Evolutionary conservation across 1,284 basidiomycete species (phyloP).

Genomic region (Apiotrichum porosum): DNA sequence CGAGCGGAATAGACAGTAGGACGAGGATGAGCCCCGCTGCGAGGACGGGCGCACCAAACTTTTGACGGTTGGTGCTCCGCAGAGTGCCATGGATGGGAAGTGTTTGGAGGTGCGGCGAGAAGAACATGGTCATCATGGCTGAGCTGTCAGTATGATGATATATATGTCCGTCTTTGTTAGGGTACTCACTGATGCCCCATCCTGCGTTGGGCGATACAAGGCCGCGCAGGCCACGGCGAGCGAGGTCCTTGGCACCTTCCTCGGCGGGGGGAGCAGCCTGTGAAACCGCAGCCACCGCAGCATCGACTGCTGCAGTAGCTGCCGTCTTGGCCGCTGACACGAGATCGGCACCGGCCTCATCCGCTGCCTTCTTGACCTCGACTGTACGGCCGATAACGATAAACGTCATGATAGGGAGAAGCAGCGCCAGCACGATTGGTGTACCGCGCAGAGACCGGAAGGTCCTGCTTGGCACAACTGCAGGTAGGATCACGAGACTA

Average conservation of each 20-base stretch:
- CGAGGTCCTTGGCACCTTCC: background rate
- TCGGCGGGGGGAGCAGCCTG: background rate
- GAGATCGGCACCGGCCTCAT: conserved; percentile 9
- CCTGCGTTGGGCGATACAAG: conserved; percentile 32
- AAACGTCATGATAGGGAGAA: conserved; percentile 44
- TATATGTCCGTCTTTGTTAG: no score
- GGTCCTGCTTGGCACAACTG: conserved; percentile 36
- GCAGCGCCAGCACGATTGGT: conserved; percentile 31
- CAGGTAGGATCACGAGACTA: conserved; percentile 36
- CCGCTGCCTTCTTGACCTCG: conserved; percentile 39
- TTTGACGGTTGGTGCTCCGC: conserved; percentile 33
- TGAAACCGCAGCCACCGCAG: conserved; percentile 27
- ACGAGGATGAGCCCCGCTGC: conserved; percentile 34
- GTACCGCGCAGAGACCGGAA: conserved; percentile 24
- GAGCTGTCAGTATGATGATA: background rate
- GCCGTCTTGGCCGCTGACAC: conserved; percentile 15
- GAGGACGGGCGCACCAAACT: conserved; percentile 42
- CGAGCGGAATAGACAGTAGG: conserved; percentile 42
- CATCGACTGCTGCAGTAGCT: no score
- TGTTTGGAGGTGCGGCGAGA: conserved; percentile 47
- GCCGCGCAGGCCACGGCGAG: conserved; percentile 17
- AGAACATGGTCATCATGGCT: conserved; percentile 46
- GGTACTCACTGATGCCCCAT: conserved; percentile 41
- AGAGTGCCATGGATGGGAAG: conserved; percentile 44
- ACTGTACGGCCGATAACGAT: conserved; percentile 46